Base-by-base conservation (phyloP, 305 asterid species). In the Fraxinus latifolia region DNA sequence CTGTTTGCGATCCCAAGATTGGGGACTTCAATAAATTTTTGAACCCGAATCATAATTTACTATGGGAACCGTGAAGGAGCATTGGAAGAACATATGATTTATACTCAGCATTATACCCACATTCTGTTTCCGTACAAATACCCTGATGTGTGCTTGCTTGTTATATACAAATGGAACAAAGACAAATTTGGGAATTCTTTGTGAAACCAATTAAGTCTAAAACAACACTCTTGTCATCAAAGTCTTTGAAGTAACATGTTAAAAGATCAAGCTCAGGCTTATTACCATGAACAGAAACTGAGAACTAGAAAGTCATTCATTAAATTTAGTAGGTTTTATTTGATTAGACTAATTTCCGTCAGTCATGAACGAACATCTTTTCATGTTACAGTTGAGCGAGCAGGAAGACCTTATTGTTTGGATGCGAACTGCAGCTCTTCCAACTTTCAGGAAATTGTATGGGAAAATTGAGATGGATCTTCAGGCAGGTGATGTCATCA, bases 401-500 rank as follows among this genome's bases (percentile, higher is more conserved):
- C 98, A 94, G 86, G 98, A 94, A 88, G 89, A 92, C 89, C 97
- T 94, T 60, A 94, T 94, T 72, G 98, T 94, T 68, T 94, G 98
- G 98, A 94, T 94, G 97, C 93, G 98, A 74, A 94, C 97, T 50
- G 98, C 97, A 9, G 97, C 98, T 39, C 97, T 94, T 79, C 98
- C 98, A 68, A 94, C 97, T 19, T 94, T 94, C 82, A 90, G 98
- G 85, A 94, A 94, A 85, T 81, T 94, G 87, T 93, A 93, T 80
- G 98, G 98, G 81, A 93, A 85, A 85, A 92, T 94, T 80, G 97
- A 93, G 89, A 85, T 82, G 53, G 91, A 93, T 81, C 97, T 94
- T 84, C 81, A 80, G 58, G 75, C 39, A 5, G 92, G 90, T 2
- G 93, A 91, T 4, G 21, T 7, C 34, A 91, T 94, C 55, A 75